Base-by-base conservation (phyloP, 768 basidiomycete species). In the Tulasnella sp. region DNA sequence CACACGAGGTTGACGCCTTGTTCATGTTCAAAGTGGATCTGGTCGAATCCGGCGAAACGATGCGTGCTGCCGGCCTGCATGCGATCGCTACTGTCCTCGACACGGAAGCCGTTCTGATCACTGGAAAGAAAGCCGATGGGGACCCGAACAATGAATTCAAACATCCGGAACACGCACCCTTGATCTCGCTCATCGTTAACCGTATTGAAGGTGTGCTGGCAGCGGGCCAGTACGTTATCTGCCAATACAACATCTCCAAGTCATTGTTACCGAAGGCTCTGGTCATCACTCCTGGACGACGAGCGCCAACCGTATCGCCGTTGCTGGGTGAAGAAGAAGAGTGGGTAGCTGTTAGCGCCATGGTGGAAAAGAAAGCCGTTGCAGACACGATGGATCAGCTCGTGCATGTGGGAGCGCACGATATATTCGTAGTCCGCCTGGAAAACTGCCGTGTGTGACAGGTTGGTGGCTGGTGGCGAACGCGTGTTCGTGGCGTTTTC, bases 11-110 rank as follows among this genome's bases (percentile, higher is more conserved):
- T n/a, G n/a, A n/a, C n/a, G n/a, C n/a, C n/a, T n/a, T n/a, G n/a
- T n/a, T n/a, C n/a, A n/a, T n/a, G n/a, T n/a, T n/a, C 25, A 1
- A 64, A 92, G 92, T 99, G 48, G 94, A 99, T 70, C 83, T 99
- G 50, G 94, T 97, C 61, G 94, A 98, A 72, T 99, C 94, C 15
- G 96, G 96, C 40, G 96, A 99, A 65, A 99, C 96, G 6, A 99
- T 99, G 96, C 88, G 94, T 32, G 96, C 94, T 23, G 93, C 93
- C 0, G 96, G 94, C 35, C 75, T 98, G 55, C 87, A 87, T 68
- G 82, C 94, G 37, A 97, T 99, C 65, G 85, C 83, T 12, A 97
- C 91, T 8, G 68, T 99, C 9, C 78, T 99, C 54, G 69, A 82
- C 37, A 80, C 84, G 0, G 86, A 99, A 71, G 93, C 94, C 9